Evolutionary conservation across 495 filamentous ascomycete species (phyloP).

Genomic region (Xylaria sp.): DNA sequence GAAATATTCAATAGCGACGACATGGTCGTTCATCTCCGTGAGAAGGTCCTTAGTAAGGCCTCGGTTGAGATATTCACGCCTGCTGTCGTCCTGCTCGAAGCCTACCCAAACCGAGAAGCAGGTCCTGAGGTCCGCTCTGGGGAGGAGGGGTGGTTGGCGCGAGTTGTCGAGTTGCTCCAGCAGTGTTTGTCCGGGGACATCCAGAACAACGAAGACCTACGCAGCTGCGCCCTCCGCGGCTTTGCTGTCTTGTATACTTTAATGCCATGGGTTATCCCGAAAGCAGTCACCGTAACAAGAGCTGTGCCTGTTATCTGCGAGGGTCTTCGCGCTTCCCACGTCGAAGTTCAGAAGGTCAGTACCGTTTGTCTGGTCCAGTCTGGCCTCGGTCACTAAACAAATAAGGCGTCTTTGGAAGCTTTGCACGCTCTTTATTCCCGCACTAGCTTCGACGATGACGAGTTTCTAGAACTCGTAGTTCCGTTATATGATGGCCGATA

Average conservation of each 20-base stretch:
- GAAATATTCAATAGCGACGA: constrained; percentile 94
- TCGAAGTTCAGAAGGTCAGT: constrained; percentile 76
- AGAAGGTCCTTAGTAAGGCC: constrained; percentile 81
- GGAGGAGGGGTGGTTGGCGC: constrained; percentile 83
- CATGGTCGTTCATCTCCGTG: constrained; percentile 78
- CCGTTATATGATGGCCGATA: constrained; percentile 77
- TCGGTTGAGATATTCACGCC: constrained; percentile 94
- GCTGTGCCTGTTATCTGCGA: constrained; percentile 76
- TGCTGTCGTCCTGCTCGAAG: constrained; percentile 70
- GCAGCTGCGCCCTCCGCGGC: constrained; percentile 73
- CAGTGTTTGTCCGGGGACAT: constrained; percentile 72
- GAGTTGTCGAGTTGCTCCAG: constrained; percentile 75
- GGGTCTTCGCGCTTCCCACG: constrained; percentile 74
- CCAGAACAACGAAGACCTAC: constrained; percentile 67
- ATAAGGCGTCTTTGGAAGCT: constrained; percentile 80
- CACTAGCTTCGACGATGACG: constrained; percentile 73
- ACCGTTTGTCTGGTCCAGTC: not conserved
- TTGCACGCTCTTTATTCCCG: constrained; percentile 82
- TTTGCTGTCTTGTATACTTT: constrained; percentile 77
- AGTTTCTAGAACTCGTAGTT: constrained; percentile 78
- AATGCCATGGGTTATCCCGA: constrained; percentile 83
- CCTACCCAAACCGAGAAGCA: constrained; percentile 70
- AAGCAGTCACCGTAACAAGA: constrained; percentile 72
- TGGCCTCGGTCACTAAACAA: not conserved
- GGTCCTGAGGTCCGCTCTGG: constrained; percentile 71